phyloP scores from a whole-genome alignment of 352 stramenopile species.

The Pythium phragmiticola region DNA sequence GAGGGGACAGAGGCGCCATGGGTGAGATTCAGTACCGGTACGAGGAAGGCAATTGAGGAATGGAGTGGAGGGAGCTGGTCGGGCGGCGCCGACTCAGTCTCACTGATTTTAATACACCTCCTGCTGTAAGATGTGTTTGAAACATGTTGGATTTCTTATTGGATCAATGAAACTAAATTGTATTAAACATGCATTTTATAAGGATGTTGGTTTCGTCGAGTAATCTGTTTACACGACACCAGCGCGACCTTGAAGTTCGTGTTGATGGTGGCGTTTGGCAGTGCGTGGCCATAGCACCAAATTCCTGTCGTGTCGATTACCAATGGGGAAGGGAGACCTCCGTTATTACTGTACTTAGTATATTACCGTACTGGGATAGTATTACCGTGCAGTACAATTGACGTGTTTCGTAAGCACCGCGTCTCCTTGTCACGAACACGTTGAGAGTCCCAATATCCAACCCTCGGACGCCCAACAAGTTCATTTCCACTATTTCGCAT shows the following conservation, averaged over 20 bases:
- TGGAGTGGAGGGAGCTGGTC: background rate
- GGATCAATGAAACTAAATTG: no score
- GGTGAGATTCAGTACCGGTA: background rate
- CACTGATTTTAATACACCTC: background rate
- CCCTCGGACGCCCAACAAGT: no score
- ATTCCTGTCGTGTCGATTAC: background rate
- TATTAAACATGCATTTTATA: background rate
- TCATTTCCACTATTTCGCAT: background rate
- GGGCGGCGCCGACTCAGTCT: no score
- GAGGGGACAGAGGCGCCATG: conserved; percentile 15
- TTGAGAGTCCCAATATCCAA: no score
- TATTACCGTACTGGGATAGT: no score
- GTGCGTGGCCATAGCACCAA: conserved; percentile 23
- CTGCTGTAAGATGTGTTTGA: background rate
- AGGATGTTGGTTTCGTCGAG: background rate
- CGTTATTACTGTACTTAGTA: no score
- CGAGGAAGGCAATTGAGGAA: conserved; percentile 1
- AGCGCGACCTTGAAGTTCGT: conserved; percentile 21
- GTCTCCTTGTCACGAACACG: background rate
- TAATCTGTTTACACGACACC: conserved; percentile 27
- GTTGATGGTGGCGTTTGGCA: conserved; percentile 4
- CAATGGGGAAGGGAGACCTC: no score
- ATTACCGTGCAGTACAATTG: no score
- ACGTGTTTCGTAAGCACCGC: conserved; percentile 11
- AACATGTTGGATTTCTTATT: background rate